These are phyloP conservation scores for Echinosphaeria canescens DNA, from an alignment of 2,329 filamentous ascomycete genomes.

Conservation along the genomic window DNA sequence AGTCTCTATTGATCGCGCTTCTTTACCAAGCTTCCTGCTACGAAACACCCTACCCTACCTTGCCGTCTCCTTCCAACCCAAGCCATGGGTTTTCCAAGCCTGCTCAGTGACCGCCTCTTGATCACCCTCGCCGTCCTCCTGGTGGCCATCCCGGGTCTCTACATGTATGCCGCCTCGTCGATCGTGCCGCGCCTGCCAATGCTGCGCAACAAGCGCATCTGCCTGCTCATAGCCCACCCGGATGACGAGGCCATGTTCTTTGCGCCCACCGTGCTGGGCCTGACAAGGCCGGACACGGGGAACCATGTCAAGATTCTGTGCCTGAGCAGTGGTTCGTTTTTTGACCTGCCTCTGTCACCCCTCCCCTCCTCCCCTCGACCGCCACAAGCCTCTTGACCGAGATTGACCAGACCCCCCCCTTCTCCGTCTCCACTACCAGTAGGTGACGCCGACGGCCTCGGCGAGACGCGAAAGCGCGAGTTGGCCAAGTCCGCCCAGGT, in stretches of 20 bases:
- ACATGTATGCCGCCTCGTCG: constrained; percentile 26
- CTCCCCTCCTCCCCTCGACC: neutral
- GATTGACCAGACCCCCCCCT: neutral
- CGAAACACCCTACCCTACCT: too few relatives aligned
- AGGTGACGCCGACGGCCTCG: constrained; percentile 76
- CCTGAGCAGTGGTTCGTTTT: constrained; percentile 49
- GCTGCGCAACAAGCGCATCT: constrained; percentile 66
- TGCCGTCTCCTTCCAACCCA: too few relatives aligned
- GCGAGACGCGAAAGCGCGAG: constrained; percentile 64
- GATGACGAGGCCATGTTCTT: constrained; percentile 99
- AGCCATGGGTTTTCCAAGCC: too few relatives aligned
- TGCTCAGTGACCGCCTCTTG: too few relatives aligned
- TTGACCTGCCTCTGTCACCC: neutral
- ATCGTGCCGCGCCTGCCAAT: constrained; percentile 34
- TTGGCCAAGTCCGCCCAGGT: constrained; percentile 58
- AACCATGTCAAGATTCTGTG: constrained; percentile 94
- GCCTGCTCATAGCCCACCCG: constrained; percentile 85
- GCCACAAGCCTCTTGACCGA: neutral
- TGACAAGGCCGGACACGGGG: constrained; percentile 56
- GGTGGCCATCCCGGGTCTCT: constrained; percentile 21
- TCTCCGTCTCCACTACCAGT: constrained; percentile 1
- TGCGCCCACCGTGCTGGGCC: constrained; percentile 65
- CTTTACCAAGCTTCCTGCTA: too few relatives aligned
- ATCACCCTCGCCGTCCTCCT: too few relatives aligned
- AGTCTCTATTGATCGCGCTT: too few relatives aligned